Conservation (phyloP, 1,284 basidiomycete species). For the Paramarasmius palmivorus region DNA sequence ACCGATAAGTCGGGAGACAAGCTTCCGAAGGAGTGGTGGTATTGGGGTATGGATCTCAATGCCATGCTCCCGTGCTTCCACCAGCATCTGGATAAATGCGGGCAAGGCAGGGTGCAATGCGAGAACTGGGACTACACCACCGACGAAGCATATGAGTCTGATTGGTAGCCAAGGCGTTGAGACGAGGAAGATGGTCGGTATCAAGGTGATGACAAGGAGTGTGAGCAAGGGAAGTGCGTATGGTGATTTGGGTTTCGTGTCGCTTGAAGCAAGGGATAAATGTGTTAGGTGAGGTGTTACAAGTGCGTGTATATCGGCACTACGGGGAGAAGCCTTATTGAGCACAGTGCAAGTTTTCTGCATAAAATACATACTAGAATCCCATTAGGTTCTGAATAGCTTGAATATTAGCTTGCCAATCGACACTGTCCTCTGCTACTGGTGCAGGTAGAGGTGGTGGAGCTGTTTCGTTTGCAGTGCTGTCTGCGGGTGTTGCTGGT, state of each 20-base stretch:
- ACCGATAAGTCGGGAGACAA: no score
- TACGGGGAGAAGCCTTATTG: no score
- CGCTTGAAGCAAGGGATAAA: conserved; percentile 30
- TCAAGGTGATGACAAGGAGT: conserved; percentile 41
- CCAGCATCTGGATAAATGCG: conserved; percentile 22
- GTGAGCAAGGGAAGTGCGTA: conserved; percentile 56
- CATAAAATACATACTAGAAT: conserved; percentile 48
- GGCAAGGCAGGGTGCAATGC: conserved; percentile 52
- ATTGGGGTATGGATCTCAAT: no score
- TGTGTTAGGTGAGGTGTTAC: conserved; percentile 28
- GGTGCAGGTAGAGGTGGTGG: conserved; percentile 29
- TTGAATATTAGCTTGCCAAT: conserved; percentile 79
- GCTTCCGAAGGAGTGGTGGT: no score
- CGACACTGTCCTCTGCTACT: conserved; percentile 53
- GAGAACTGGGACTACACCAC: conserved; percentile 54
- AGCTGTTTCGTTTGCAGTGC: conserved; percentile 24
- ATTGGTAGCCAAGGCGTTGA: conserved; percentile 59
- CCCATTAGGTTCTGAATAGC: conserved; percentile 84
- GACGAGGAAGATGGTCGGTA: conserved; percentile 45
- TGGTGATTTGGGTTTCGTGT: conserved; percentile 35
- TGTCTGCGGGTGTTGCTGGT: conserved; percentile 15
- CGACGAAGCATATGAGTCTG: conserved; percentile 54
- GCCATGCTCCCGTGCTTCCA: no score
- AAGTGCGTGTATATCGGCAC: conserved; percentile 50
- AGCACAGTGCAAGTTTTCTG: no score